Base-by-base conservation (phyloP, 495 filamentous ascomycete genomes). In the Extremus antarcticus region DNA sequence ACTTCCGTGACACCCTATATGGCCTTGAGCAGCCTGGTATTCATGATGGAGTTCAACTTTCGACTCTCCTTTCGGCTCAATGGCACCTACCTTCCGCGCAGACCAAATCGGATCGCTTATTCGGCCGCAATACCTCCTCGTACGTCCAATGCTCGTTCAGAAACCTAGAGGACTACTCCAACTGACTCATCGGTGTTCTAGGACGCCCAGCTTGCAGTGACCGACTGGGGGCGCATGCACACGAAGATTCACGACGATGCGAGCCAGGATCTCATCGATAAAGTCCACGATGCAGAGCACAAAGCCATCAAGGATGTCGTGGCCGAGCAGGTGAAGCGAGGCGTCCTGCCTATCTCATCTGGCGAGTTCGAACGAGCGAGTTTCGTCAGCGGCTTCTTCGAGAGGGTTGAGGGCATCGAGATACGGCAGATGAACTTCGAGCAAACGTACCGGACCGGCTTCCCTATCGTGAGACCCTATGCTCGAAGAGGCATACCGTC, bases 51-150 rank as follows among this genome's bases (percentile, higher is more conserved):
- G n/a, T n/a, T n/a, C n/a, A n/a, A n/a, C n/a, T n/a, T n/a, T n/a
- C n/a, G n/a, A n/a, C n/a, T n/a, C n/a, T n/a, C n/a, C n/a, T n/a
- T n/a, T 39, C 35, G n/a, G 9, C 35, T 9, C 35, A 39, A 39
- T 39, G 35, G 35, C 35, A n/a, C 83, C 85, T 43, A 85, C 87
- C 13, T 90, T 88, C 70, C 78, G 85, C 57, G 87, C 86, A 47
- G 87, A 90, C 73, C 86, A 90, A 61, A 71, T 92, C 59, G 87
- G 87, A 57, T 90, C 85, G 25, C 78, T 90, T 16, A 77, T 89
- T 19, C 82, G 87, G 21, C 85, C 86, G 35, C 66, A 85, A 43
- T 60, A 76, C 22, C 77, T 91, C 2, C n/a, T n/a, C n/a, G n/a
- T n/a, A n/a, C n/a, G n/a, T n/a, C n/a, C n/a, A n/a, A 75, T 88